A percentile compares a stretch with the other conserved stretches of the same genome.
These are phyloP conservation scores for Clitopilus passeckerianus DNA, from an alignment of 768 basidiomycete species.

Conservation along the genomic window DNA sequence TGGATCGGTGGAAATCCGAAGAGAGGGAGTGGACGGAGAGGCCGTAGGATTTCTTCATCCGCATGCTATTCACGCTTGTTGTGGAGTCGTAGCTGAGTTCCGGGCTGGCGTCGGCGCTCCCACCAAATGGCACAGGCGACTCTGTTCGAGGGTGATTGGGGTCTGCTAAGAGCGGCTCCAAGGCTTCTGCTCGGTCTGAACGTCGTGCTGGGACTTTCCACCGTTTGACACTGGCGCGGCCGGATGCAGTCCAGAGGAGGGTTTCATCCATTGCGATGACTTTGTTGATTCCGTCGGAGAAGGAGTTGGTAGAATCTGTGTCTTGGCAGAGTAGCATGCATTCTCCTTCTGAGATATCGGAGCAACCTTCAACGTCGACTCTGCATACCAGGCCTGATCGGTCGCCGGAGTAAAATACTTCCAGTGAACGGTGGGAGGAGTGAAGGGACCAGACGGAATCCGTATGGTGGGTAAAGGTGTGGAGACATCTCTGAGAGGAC, in stretches of 20 bases:
- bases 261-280: conserved; percentile 81
- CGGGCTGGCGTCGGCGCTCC: conserved; percentile 10
- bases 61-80: not conserved
- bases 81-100: not conserved
- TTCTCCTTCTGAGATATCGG: conserved; percentile 83
- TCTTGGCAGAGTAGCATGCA: conserved; percentile 82
- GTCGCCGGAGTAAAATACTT: conserved; percentile 93
- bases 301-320: conserved; percentile 30
- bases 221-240: conserved; percentile 73
- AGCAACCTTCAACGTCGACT: conserved; percentile 83
- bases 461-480: conserved; percentile 94
- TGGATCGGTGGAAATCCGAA: conserved; percentile 22
- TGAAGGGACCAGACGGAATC: conserved; percentile 93
- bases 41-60: conserved; percentile 16
- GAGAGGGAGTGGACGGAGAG: conserved; percentile 29
- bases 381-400: conserved; percentile 84
- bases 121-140: conserved; percentile 14
- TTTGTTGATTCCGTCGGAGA: conserved; percentile 63
- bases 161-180: conserved; percentile 7
- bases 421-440: conserved; percentile 81
- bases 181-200: conserved; percentile 24
- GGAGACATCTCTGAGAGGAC: conserved; percentile 80
- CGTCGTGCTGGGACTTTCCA: conserved; percentile 69
- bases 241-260: conserved; percentile 87
- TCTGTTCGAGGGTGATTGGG: conserved; percentile 11